phyloP scores from a whole-genome alignment of 192 early-diverging fungal genomes.

The Jimgerdemannia flammicorona region DNA sequence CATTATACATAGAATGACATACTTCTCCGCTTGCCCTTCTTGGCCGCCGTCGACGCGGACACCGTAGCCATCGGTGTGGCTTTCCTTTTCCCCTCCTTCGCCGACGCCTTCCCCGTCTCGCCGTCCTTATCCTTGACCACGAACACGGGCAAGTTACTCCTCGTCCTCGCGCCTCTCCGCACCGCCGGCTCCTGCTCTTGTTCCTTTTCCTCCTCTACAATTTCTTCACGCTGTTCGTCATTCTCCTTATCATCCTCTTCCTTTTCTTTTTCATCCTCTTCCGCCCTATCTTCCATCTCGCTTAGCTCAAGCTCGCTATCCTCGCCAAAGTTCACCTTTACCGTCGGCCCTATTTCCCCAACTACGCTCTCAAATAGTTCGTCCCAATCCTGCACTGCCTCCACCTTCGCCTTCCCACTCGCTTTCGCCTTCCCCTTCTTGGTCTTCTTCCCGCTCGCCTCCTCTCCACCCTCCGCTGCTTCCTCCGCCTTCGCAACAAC shows the following conservation, averaged over 20 bases:
- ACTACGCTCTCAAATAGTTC: conserved; percentile 85
- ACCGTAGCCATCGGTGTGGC: background rate
- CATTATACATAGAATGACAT: conserved; percentile 3
- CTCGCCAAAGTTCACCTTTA: conserved; percentile 38
- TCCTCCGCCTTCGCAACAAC: conserved; percentile 37
- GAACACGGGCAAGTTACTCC: conserved; percentile 6
- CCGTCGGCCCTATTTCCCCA: conserved; percentile 46
- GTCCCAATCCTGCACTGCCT: conserved; percentile 72
- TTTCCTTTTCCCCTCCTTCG: background rate
- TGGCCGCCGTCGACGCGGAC: background rate
- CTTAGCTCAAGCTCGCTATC: conserved; percentile 46
- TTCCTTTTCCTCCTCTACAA: conserved; percentile 15
- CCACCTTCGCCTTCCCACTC: conserved; percentile 23
- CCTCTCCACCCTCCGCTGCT: conserved; percentile 16
- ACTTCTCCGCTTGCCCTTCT: conserved; percentile 15
- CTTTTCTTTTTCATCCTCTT: conserved; percentile 33
- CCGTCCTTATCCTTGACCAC: conserved; percentile 9
- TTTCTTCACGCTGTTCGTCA: conserved; percentile 16
- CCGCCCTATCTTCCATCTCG: conserved; percentile 28
- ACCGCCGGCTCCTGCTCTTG: conserved; percentile 15
- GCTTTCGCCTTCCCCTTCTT: conserved; percentile 36
- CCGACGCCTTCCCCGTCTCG: background rate
- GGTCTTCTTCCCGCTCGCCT: conserved; percentile 41
- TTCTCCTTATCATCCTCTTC: conserved; percentile 27
- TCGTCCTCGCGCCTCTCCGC: conserved; percentile 5